Base-by-base conservation (phyloP, 305 asterid genomes). In the Solanum hybrid region DNA sequence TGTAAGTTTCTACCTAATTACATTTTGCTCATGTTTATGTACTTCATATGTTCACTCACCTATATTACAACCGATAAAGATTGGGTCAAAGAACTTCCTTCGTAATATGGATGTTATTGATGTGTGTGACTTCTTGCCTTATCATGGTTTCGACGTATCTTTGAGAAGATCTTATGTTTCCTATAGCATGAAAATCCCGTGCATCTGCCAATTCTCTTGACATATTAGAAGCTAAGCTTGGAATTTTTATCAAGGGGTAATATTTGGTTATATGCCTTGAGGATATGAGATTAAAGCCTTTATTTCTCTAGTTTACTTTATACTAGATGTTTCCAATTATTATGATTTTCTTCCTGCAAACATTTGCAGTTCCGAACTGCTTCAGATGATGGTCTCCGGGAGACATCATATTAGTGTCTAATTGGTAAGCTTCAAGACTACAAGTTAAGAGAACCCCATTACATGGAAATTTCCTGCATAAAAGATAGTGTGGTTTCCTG, bases 261-360 rank as follows among this genome's bases (percentile, higher is more conserved):
- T 93, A 88, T 86, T 87, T 39, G 69, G 91, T 93, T 11, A 64
- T 94, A 33, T 95, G 94, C 93, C 92, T 94, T 7, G 94, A 95
- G 84, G 92, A 93, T 81, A 90, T 93, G 71, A 94, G 97, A 97
- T 96, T 51, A 51, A 91, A 51, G 5, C 4, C 7, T 51, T 84
- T 51, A 22, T 51, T 84, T 84, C 20, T 51, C 88, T 20, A 28
- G 22, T 46, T 84, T 31, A 20, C 29, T 29, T 51, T 84, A 31
- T 84, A 31, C 42, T 10, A 11, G 20, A 1, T 51, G 67, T 16
- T 51, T 16, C 57, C 69, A 10, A 46, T 84, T 46, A 26, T 31
- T 51, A 22, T 8, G 88, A 31, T 51, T 40, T 51, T 11, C 64
- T 46, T 46, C 64, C 64, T 46, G 22, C 64, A 46, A 46, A 46